Evolutionary conservation across 192 early-diverging fungal species (phyloP).

Genomic region (Podila epigama): DNA sequence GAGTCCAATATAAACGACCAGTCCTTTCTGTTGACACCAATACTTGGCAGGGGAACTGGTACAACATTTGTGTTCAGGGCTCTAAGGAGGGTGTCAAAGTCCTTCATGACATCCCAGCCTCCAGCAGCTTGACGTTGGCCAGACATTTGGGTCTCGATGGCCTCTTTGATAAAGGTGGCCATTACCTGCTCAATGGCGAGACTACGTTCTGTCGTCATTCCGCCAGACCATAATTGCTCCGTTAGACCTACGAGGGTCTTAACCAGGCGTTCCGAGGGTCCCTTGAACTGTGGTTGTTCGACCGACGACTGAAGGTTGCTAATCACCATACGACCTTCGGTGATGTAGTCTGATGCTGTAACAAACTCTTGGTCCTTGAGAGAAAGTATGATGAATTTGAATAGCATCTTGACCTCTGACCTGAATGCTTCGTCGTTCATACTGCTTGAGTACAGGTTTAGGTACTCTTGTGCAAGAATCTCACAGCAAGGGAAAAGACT

Average conservation of each 20-base stretch:
- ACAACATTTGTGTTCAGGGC: neutral
- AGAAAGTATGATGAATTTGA: conserved; percentile 15
- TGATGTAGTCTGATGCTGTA: neutral
- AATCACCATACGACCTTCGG: neutral
- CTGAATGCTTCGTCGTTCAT: neutral
- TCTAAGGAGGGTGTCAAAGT: conserved; percentile 14
- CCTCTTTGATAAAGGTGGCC: conserved; percentile 5
- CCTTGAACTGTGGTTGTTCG: neutral
- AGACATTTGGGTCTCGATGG: neutral
- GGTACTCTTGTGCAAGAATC: conserved; percentile 6
- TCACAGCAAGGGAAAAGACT: conserved; percentile 9
- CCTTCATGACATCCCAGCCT: conserved; percentile 32
- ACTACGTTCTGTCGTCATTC: conserved; percentile 13
- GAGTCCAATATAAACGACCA: conserved; percentile 17
- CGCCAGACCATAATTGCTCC: conserved; percentile 37
- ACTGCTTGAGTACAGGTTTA: conserved; percentile 2
- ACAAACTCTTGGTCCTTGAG: neutral
- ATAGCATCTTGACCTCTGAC: neutral
- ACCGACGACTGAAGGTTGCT: conserved; percentile 7
- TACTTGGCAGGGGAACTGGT: conserved; percentile 19
- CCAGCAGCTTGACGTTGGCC: neutral
- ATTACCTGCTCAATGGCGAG: conserved; percentile 19
- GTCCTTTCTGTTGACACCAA: conserved; percentile 11
- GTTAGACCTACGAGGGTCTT: conserved; percentile 10
- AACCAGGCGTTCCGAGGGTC: conserved; percentile 19